phyloP scores from a whole-genome alignment of 192 early-diverging fungal genomes.

The Paraglomus brasilianum region DNA sequence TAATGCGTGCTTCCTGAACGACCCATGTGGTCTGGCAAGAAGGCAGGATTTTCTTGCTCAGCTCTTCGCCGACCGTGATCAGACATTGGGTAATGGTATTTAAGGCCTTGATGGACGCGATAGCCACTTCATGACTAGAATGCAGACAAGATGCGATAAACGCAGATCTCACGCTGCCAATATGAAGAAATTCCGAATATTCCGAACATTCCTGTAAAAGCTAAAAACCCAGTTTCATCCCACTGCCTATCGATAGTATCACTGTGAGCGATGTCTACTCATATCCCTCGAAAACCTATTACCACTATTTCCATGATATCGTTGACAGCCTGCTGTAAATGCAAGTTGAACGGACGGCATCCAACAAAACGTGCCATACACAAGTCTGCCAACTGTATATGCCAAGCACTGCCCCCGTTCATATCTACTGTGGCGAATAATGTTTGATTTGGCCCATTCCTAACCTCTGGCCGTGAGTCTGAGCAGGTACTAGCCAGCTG shows the following conservation, averaged over 20 bases:
- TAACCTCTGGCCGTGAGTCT: constrained; percentile 85
- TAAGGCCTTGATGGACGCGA: constrained; percentile 72
- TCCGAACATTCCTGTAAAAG: constrained; percentile 66
- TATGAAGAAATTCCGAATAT: constrained; percentile 65
- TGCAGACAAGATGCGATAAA: constrained; percentile 64
- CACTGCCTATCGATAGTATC: constrained; percentile 75
- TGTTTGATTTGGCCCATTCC: constrained; percentile 93
- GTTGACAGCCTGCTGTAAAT: constrained; percentile 49
- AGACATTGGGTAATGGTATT: constrained; percentile 52
- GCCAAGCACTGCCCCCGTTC: constrained; percentile 77
- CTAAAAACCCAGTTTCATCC: constrained; percentile 85
- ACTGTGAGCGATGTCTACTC: constrained; percentile 51
- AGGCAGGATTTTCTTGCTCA: constrained; percentile 34
- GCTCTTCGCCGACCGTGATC: constrained; percentile 32
- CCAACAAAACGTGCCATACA: constrained; percentile 81
- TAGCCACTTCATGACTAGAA: constrained; percentile 73
- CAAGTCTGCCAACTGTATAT: constrained; percentile 81
- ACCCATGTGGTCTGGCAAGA: constrained; percentile 68
- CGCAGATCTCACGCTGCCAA: constrained; percentile 68
- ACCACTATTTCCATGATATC: constrained; percentile 29
- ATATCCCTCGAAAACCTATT: constrained; percentile 45
- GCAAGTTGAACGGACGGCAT: constrained; percentile 63
- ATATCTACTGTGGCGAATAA: constrained; percentile 91
- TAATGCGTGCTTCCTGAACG: constrained; percentile 29
- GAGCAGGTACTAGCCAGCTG: constrained; percentile 80